phyloP scores from a whole-genome alignment of 139 green algal species.

The Diplosphaera chodatii region DNA sequence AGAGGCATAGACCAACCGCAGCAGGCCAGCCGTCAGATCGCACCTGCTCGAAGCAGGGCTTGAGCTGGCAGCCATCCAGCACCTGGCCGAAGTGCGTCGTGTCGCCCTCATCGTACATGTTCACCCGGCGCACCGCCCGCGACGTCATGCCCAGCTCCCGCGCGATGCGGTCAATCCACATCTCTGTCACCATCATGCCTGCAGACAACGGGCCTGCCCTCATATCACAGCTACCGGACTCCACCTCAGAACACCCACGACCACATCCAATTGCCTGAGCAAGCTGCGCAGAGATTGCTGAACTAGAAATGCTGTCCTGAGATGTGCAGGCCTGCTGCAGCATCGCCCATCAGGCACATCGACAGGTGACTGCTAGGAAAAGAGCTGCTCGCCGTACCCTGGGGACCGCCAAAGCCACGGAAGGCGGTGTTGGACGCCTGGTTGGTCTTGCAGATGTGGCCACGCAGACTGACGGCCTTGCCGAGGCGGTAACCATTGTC shows the following conservation, averaged over 20 bases:
- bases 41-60: not conserved
- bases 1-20: no score
- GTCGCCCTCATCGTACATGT: slow-evolving; percentile 82
- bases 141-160: slow-evolving; percentile 18
- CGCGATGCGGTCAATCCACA: slow-evolving; percentile 76
- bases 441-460: slow-evolving; percentile 81
- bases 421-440: slow-evolving; percentile 90
- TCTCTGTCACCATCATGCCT: slow-evolving; percentile 79
- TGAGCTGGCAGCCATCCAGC: slow-evolving; percentile 47
- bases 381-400: no score
- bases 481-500: slow-evolving; percentile 60
- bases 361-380: no score
- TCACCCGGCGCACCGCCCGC: slow-evolving; percentile 46
- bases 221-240: no score
- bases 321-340: no score
- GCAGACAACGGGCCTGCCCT: no score
- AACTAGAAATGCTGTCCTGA: no score
- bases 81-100: slow-evolving; percentile 75
- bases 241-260: no score
- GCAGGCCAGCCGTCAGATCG: no score
- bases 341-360: no score
- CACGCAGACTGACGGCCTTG: slow-evolving; percentile 57
- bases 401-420: slow-evolving; percentile 88
- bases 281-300: no score
- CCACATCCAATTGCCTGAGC: no score